Conservation (phyloP, 2,329 filamentous ascomycete species). For the Chaetomium globosum region DNA sequence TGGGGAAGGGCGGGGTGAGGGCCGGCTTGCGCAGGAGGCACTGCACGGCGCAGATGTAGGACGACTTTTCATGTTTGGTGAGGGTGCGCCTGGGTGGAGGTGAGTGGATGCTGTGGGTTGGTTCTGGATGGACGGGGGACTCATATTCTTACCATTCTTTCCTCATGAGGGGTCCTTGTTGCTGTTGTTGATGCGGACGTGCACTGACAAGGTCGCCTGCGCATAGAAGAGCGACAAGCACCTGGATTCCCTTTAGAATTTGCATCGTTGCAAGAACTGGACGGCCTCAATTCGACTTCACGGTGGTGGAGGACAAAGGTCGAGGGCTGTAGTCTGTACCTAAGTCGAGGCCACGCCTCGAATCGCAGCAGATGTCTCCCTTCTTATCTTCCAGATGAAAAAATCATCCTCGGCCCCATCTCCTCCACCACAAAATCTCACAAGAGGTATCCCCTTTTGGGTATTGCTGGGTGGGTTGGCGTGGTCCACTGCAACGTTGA, state of each 20-base stretch:
- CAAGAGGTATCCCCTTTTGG: neutral
- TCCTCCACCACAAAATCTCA: neutral
- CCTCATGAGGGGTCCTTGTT: constrained; percentile 22
- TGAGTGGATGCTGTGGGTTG: neutral
- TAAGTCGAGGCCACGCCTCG: too few relatives aligned
- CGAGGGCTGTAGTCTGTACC: neutral
- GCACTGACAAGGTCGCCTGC: neutral
- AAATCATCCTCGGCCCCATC: neutral
- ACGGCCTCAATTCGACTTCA: neutral
- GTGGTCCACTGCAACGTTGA: constrained; percentile 8
- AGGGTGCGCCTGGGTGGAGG: constrained; percentile 38
- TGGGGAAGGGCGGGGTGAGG: constrained; percentile 34
- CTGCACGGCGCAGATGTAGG: constrained; percentile 38
- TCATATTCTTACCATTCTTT: constrained; percentile 27
- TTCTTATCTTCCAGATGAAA: constrained; percentile 1
- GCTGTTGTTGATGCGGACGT: neutral
- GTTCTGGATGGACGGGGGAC: neutral
- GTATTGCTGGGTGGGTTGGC: neutral
- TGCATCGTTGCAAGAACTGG: constrained; percentile 10
- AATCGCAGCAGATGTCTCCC: neutral
- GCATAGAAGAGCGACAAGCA: constrained; percentile 7
- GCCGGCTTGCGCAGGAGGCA: constrained; percentile 43
- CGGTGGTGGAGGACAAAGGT: neutral
- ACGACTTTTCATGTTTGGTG: constrained; percentile 37
- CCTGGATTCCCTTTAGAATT: constrained; percentile 4